Base-by-base conservation (phyloP, 306 rosid species). In the Inga oerstediana region DNA sequence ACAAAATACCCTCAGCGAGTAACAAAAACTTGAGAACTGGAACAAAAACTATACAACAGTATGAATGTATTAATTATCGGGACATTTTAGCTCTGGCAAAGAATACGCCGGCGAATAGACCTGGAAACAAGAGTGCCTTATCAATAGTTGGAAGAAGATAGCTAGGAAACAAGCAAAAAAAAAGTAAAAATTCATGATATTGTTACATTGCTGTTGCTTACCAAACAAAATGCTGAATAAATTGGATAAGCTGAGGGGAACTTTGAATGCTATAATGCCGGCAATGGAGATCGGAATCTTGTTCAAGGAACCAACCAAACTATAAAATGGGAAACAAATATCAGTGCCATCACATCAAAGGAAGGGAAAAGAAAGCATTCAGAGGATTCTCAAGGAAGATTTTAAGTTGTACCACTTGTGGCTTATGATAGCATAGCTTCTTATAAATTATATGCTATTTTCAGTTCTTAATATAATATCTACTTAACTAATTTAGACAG, bases 231-330 rank as follows among this genome's bases (percentile, higher is more conserved):
- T 93, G 44, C 98, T 95, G 92, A 89, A 90, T 72, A 88, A 81
- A 84, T 89, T 95, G 43, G 92, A 82, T 52, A 88, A 41, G 85
- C 98, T 92, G 43, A 89, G 69, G 48, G 95, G 97, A 79, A 91
- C 98, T 72, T 86, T 91, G 92, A 95, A 95, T 76, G 90, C 76
- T 74, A 93, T 78, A 56, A 93, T 81, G 82, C 98, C 98, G 35
- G 91, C 98, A 70, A 92, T 43, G 41, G 98, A 95, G 72, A 95
- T 78, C 7, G 97, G 98, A 89, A 93, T 93, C 90, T 95, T 93
- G 95, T 95, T 95, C 46, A 95, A 86, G 82, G 98, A 95, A 81
- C 98, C 98, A 69, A 91, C 98, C 51, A 95, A 86, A 86, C 98
- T 95, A 89, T 73, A 45, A 78, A 81, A 66, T 65, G 81, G 64